Base-by-base conservation (phyloP, 2,329 filamentous ascomycete genomes). In the Exophiala sideris region DNA sequence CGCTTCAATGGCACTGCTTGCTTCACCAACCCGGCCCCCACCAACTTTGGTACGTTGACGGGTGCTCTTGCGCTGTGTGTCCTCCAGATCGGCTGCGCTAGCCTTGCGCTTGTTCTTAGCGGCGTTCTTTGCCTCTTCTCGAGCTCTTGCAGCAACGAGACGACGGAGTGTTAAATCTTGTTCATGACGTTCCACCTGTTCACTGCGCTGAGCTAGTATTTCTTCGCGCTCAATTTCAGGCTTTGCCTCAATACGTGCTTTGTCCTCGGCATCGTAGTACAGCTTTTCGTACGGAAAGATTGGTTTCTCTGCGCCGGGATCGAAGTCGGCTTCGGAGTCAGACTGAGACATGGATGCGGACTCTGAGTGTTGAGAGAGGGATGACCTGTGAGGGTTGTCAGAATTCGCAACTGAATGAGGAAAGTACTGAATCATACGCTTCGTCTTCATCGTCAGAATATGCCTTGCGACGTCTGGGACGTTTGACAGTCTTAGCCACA, bases 291-390 rank as follows among this genome's bases (percentile, higher is more conserved):
- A 81, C 0, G 92, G 91, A 67, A 95, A 84, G 65, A 70, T 87
- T 76, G 66, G 86, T 4, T 73, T 71, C 48, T 75, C 71, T 38
- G 73, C 72, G 21, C 46, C 67, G 48, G 80, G 74, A 50, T 79
- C 73, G 53, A 78, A 75, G 61, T 88, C 85, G 20, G 81, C 83
- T 60, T 89, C 87, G n/a, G 88, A 89, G 60, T 90, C 87, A 42
- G 88, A 94, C 70, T 94, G 89, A 56, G 92, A 90, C 90, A 96
- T 95, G 18, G 89, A 87, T 18, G 86, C 91, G 9, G 91, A 95
- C 65, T 86, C 48, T 88, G 81, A 5, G 90, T 95, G 67, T 84
- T 81, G 48, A 84, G 84, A 84, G 11, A 79, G 76, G 18, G 85
- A 87, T 16, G 87, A 91, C 52, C 88, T 92, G 66, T 55, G 60